These are phyloP conservation scores for Blastocladiella emersonii DNA, from an alignment of 371 early-diverging fungal species.

Conservation along the genomic window DNA sequence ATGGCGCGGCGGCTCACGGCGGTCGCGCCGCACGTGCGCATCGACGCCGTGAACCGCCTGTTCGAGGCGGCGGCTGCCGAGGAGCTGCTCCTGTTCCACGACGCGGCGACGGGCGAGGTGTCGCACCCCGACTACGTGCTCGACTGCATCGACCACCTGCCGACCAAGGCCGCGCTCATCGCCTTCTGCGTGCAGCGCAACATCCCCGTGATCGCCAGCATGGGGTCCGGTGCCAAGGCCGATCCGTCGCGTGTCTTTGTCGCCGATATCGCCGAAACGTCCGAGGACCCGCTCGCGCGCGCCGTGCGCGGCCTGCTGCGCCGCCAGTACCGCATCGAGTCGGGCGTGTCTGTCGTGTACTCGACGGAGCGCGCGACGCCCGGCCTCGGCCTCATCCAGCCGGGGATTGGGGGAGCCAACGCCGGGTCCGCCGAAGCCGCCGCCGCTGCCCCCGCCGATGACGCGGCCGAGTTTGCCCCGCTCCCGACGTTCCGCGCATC, in stretches of 20 bases:
- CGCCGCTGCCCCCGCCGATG: constrained; percentile 21
- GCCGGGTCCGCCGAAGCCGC: background rate
- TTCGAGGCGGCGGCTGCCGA: constrained; percentile 56
- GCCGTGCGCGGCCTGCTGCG: constrained; percentile 61
- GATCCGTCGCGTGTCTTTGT: constrained; percentile 88
- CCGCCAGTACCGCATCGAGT: constrained; percentile 42
- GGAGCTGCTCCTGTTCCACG: constrained; percentile 45
- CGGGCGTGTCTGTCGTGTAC: constrained; percentile 74
- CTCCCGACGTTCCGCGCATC: constrained; percentile 78
- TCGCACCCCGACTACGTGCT: constrained; percentile 59
- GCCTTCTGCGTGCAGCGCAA: constrained; percentile 61
- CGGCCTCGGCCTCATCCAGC: constrained; percentile 33
- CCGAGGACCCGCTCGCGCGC: constrained; percentile 86
- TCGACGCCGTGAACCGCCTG: constrained; percentile 63
- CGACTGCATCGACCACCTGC: constrained; percentile 89
- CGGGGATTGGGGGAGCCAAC: no score
- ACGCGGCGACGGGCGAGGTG: background rate
- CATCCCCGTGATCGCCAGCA: constrained; percentile 61
- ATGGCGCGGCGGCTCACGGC: constrained; percentile 51
- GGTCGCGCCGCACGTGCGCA: constrained; percentile 59
- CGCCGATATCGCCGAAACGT: constrained; percentile 83
- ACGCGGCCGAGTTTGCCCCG: constrained; percentile 74
- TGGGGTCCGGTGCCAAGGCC: constrained; percentile 90
- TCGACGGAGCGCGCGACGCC: constrained; percentile 47
- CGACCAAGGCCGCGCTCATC: constrained; percentile 78